phyloP scores from a whole-genome alignment of 164 flowering plant species.

The Echeveria elegans region DNA sequence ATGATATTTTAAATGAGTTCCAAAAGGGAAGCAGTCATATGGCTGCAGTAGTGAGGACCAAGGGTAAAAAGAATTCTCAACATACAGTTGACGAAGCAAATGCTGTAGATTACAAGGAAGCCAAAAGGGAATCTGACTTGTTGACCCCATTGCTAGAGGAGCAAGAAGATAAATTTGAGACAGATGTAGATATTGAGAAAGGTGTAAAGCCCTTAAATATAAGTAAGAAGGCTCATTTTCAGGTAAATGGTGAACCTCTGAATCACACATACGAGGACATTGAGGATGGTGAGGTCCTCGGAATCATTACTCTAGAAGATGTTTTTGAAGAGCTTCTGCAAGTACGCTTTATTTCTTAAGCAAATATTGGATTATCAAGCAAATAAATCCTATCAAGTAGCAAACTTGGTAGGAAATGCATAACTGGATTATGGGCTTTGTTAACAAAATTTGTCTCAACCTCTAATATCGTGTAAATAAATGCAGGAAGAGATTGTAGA shows the following conservation, averaged over 20 bases:
- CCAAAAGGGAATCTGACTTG: conserved; percentile 27
- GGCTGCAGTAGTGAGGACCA: conserved; percentile 35
- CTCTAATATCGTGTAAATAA: conserved; percentile 6
- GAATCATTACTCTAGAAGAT: conserved; percentile 47
- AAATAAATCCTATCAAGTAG: background rate
- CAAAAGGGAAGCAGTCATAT: conserved; percentile 63
- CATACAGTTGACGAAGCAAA: conserved; percentile 6
- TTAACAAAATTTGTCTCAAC: background rate
- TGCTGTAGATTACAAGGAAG: conserved; percentile 22
- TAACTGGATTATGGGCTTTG: background rate
- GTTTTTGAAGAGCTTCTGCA: conserved; percentile 43
- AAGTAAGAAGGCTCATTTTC: conserved; percentile 16
- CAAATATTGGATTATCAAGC: background rate
- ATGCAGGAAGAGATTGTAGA: conserved; percentile 71
- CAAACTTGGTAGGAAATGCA: background rate
- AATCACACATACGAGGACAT: conserved; percentile 23
- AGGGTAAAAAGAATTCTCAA: conserved; percentile 12
- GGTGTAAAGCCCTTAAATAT: conserved; percentile 15
- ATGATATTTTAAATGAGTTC: conserved; percentile 52
- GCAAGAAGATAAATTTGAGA: conserved; percentile 34
- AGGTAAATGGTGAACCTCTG: conserved; percentile 14
- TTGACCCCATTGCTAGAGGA: conserved; percentile 49
- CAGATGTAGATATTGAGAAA: conserved; percentile 52
- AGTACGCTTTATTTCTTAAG: conserved; percentile 13
- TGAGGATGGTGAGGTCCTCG: conserved; percentile 33